Percentiles rank a stretch among this genome's conserved stretches.
phyloP scores from a whole-genome alignment of 2,329 filamentous ascomycete genomes.

The Fusarium aywerte region DNA sequence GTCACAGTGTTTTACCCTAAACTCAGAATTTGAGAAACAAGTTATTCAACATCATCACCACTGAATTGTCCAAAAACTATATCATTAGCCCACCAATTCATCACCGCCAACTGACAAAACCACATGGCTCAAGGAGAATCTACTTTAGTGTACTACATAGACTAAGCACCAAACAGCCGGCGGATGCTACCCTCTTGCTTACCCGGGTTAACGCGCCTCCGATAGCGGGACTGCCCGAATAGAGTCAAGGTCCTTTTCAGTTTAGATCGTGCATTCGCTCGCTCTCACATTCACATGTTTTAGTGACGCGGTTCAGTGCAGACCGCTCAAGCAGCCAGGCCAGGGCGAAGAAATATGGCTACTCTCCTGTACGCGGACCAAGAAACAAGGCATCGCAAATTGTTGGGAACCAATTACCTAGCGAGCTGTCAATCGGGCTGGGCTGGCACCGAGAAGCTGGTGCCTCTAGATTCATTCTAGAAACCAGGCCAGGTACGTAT shows the following conservation, averaged over 20 bases:
- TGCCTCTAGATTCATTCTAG: conserved; percentile 27
- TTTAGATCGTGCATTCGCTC: conserved; percentile 1
- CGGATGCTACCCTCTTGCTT: conserved; percentile 28
- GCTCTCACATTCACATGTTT: conserved; percentile 16
- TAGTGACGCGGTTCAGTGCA: conserved; percentile 14
- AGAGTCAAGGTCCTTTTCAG: conserved; percentile 13
- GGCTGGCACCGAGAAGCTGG: conserved; percentile 7
- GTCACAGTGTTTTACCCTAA: neutral
- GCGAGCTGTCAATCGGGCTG: conserved; percentile 1
- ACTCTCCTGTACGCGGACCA: neutral
- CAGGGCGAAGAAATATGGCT: neutral
- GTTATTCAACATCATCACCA: neutral
- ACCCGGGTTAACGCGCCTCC: conserved; percentile 14
- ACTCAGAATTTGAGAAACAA: neutral
- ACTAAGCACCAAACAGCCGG: conserved; percentile 1
- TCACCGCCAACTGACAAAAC: conserved; percentile 14
- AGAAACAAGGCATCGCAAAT: conserved; percentile 16
- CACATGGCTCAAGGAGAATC: conserved; percentile 12
- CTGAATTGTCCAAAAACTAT: neutral
- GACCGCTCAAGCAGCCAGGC: conserved; percentile 23
- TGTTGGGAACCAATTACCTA: conserved; percentile 29
- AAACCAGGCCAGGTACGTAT: conserved; percentile 22
- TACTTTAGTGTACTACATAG: neutral
- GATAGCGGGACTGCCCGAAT: conserved; percentile 30
- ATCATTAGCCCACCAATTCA: neutral